Conservation (phyloP, 1,139 yeast genomes). For the Kurtzmaniella quercitrusa region DNA sequence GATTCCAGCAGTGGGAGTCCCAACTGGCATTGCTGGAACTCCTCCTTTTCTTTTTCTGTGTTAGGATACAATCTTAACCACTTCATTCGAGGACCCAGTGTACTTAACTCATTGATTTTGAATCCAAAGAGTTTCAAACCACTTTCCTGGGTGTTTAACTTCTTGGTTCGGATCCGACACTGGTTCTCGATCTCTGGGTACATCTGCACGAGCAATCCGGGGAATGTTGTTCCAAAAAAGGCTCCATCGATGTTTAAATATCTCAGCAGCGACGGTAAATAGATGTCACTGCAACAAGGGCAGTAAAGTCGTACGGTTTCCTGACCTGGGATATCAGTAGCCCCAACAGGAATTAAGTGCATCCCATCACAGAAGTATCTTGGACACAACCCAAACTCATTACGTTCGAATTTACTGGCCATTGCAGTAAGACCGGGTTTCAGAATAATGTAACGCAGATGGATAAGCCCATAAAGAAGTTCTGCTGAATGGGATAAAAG, state of each 20-base stretch:
- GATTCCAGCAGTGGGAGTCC: slow-evolving; percentile 35
- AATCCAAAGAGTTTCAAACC: slow-evolving; percentile 87
- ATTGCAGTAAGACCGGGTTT: slow-evolving; percentile 87
- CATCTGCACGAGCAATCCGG: slow-evolving; percentile 85
- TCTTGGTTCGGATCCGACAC: slow-evolving; percentile 45
- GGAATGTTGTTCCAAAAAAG: slow-evolving; percentile 92
- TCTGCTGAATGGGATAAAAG: slow-evolving; percentile 88
- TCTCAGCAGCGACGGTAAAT: slow-evolving; percentile 80
- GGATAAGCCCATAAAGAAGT: slow-evolving; percentile 86
- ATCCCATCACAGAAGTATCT: slow-evolving; percentile 89
- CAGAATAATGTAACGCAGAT: slow-evolving; percentile 84
- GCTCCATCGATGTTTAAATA: slow-evolving; percentile 92
- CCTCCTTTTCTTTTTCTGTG: slow-evolving; percentile 52
- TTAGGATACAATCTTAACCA: slow-evolving; percentile 85
- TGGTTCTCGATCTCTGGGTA: slow-evolving; percentile 72
- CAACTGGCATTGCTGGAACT: slow-evolving; percentile 60
- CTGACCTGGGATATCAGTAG: slow-evolving; percentile 85
- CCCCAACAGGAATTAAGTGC: slow-evolving; percentile 87
- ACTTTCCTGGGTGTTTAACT: slow-evolving; percentile 50
- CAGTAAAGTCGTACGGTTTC: slow-evolving; percentile 91
- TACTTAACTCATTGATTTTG: slow-evolving; percentile 67
- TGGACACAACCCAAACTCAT: slow-evolving; percentile 90
- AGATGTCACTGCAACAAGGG: slow-evolving; percentile 90
- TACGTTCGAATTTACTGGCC: slow-evolving; percentile 93
- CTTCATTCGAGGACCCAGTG: slow-evolving; percentile 88